phyloP scores from a whole-genome alignment of 306 rosid species.

The Vigna reflexopilosa region DNA sequence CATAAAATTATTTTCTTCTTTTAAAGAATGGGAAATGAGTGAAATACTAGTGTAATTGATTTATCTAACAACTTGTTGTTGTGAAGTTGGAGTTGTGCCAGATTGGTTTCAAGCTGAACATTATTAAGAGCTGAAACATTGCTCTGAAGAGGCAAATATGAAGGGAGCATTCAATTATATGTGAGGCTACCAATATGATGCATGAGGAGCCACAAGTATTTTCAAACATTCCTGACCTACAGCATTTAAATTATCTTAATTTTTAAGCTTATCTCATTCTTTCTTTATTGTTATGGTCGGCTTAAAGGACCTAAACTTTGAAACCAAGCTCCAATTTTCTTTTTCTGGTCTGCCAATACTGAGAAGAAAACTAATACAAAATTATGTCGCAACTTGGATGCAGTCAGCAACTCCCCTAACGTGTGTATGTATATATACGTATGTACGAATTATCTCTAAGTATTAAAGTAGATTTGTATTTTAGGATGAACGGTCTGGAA shows the following conservation, averaged over 20 bases:
- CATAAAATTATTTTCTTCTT: background rate
- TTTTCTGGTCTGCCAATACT: slow-evolving; percentile 2
- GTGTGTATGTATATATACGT: too few relatives aligned
- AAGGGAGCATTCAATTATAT: too few relatives aligned
- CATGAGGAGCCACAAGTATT: slow-evolving; percentile 38
- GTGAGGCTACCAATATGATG: slow-evolving; percentile 39
- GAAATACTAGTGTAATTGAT: too few relatives aligned
- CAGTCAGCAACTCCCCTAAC: background rate
- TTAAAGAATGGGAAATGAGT: background rate
- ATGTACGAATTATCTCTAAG: background rate
- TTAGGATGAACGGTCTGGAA: background rate
- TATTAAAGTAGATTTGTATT: background rate
- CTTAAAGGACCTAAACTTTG: slow-evolving; percentile 15
- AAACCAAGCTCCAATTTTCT: slow-evolving; percentile 29
- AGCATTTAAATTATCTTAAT: background rate
- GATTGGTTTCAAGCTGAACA: background rate
- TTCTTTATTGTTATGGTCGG: slow-evolving; percentile 46
- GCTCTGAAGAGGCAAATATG: background rate
- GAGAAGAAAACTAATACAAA: background rate
- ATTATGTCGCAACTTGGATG: background rate
- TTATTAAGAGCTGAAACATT: background rate
- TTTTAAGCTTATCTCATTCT: slow-evolving; percentile 38
- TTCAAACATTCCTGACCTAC: background rate
- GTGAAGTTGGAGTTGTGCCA: background rate
- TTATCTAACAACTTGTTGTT: background rate